Conservation (phyloP, 108 stramenopile species). For the Cyclostephanos tholiformis region DNA sequence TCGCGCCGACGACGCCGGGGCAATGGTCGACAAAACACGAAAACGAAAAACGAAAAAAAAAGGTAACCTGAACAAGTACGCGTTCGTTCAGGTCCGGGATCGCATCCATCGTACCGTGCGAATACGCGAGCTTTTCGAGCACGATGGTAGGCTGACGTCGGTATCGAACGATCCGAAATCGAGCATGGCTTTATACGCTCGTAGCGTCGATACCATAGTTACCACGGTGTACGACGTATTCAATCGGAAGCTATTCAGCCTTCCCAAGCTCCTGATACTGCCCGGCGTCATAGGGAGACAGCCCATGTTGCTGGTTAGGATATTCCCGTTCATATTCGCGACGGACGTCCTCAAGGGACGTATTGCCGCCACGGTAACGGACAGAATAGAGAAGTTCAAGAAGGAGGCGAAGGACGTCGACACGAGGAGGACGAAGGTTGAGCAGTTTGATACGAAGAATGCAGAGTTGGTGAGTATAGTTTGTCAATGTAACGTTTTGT, state of each 20-base stretch:
- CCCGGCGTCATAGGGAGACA: slow-evolving; percentile 77
- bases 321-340: slow-evolving; percentile 80
- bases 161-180: slow-evolving; percentile 69
- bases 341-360: slow-evolving; percentile 75
- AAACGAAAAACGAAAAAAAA: not conserved
- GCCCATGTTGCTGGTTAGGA: slow-evolving; percentile 73
- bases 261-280: slow-evolving; percentile 80
- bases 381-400: slow-evolving; percentile 65
- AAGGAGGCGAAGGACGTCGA: slow-evolving; percentile 70
- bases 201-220: slow-evolving; percentile 74
- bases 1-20: too few species aligned
- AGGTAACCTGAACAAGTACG: slow-evolving; percentile 79
- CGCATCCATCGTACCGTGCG: slow-evolving; percentile 82
- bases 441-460: slow-evolving; percentile 88
- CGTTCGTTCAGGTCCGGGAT: slow-evolving; percentile 72
- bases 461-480: slow-evolving; percentile 68
- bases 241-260: slow-evolving; percentile 87
- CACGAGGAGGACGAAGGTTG: slow-evolving; percentile 75
- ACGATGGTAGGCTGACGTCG: slow-evolving; percentile 72
- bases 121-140: slow-evolving; percentile 78
- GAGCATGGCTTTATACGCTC: slow-evolving; percentile 73
- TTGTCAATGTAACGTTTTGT: too few species aligned
- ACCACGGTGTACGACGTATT: slow-evolving; percentile 65
- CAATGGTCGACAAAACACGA: too few species aligned
- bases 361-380: slow-evolving; percentile 72